Conservation (phyloP, 2,329 filamentous ascomycete genomes). For the Paradendryphiella salina region DNA sequence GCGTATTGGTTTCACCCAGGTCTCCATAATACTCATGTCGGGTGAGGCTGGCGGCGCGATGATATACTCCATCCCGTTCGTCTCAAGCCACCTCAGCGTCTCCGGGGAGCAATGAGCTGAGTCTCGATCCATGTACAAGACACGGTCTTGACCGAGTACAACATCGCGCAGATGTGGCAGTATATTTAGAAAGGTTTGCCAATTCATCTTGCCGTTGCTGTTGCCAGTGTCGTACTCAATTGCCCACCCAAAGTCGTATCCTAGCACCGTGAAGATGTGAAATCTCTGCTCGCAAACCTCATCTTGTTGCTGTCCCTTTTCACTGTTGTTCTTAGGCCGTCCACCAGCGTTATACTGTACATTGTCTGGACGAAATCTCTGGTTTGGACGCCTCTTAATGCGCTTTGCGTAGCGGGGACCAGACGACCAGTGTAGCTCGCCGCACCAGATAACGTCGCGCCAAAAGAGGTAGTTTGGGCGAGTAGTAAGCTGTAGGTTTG, state of each 20-base stretch:
- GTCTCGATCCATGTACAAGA: neutral
- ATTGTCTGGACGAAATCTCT: too few relatives aligned
- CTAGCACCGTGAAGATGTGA: neutral
- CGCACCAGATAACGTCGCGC: too few relatives aligned
- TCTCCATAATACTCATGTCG: slow-evolving; percentile 11
- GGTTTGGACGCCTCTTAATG: too few relatives aligned
- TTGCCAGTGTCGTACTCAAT: slow-evolving; percentile 3
- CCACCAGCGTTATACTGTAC: too few relatives aligned
- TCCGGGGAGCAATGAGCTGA: neutral
- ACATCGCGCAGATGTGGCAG: neutral
- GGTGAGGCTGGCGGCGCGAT: neutral
- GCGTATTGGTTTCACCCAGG: slow-evolving; percentile 1
- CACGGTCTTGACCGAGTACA: neutral
- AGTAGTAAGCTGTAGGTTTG: too few relatives aligned
- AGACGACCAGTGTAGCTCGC: too few relatives aligned
- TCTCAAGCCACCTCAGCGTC: slow-evolving; percentile 2
- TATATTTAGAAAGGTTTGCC: slow-evolving; percentile 1
- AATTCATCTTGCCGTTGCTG: slow-evolving; percentile 6
- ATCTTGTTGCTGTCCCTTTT: too few relatives aligned
- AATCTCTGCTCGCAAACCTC: neutral
- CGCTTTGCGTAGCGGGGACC: too few relatives aligned
- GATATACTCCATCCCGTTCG: slow-evolving; percentile 1
- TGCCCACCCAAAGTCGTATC: neutral
- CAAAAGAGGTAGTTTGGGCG: too few relatives aligned
- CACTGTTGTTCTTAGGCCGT: too few relatives aligned